Percentiles rank a stretch among this genome's conserved stretches.
These are phyloP conservation scores for Verticillium tricorpus DNA, from an alignment of 2,329 filamentous ascomycete species.

Conservation along the genomic window DNA sequence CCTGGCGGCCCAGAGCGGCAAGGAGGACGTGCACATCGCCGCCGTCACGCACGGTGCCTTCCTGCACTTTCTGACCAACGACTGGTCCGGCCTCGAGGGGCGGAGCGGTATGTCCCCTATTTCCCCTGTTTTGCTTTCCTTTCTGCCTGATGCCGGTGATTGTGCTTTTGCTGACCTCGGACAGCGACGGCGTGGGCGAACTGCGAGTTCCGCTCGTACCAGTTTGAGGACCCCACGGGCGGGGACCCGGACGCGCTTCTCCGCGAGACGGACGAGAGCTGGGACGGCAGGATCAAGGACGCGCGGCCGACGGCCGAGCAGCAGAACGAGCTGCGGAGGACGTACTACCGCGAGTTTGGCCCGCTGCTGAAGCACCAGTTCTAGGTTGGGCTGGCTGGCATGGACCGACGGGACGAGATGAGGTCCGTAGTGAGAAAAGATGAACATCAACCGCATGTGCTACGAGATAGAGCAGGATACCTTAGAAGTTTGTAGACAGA, in stretches of 20 bases:
- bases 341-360: slow-evolving; percentile 29
- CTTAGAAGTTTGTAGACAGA: too few species aligned
- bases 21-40: slow-evolving; percentile 52
- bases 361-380: slow-evolving; percentile 30
- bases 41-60: slow-evolving; percentile 81
- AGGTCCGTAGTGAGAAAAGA: neutral
- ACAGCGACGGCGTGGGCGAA: slow-evolving; percentile 70
- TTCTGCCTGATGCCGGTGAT: neutral
- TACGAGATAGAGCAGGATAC: too few species aligned
- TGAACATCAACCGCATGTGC: too few species aligned
- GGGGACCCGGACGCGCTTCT: slow-evolving; percentile 43
- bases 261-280: slow-evolving; percentile 44
- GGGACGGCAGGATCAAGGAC: slow-evolving; percentile 37
- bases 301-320: slow-evolving; percentile 37
- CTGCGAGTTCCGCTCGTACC: slow-evolving; percentile 66
- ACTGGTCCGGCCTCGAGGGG: slow-evolving; percentile 61
- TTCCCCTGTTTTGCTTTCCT: neutral
- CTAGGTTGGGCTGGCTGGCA: neutral
- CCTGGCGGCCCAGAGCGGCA: slow-evolving; percentile 38
- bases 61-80: slow-evolving; percentile 79
- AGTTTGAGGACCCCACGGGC: slow-evolving; percentile 51
- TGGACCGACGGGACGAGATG: neutral
- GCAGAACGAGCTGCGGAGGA: slow-evolving; percentile 36
- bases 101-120: slow-evolving; percentile 30
- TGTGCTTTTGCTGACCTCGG: neutral